Evolutionary conservation across 495 filamentous ascomycete genomes (phyloP), one percentile per base, ranked within the genome.

Genomic region (Xylaria flabelliformis): DNA sequence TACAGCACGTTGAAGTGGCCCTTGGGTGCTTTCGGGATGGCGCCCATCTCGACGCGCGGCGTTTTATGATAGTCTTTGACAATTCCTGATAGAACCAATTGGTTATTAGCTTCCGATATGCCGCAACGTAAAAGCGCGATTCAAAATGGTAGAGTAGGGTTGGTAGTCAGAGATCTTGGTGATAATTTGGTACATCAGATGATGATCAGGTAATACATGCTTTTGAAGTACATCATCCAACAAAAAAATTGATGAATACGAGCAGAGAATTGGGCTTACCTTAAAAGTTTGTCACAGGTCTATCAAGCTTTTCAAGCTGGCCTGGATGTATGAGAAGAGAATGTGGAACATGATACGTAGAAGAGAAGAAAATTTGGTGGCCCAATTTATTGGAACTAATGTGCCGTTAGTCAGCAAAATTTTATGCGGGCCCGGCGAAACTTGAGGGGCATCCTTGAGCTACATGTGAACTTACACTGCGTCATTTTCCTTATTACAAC

Each of bases 1-100:
- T 97, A 97, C 74, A 96, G 90, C 68, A 97, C 83, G 76, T 89
- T 91, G 83, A 97, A 97, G 73, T 90, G 85, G 29, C 86, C 87
- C 41, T 79, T 72, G 9, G 85, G 83, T 9, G 85, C 81, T 65
- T 84, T 85, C 19, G 82, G 75, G 41, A 80, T 67, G 63, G 77
- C 77, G 1, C 74, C 73, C 77, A 82, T 83, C 36, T 9, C 41
- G 59, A 17, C 19, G 42, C 6, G 15, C 51, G 21, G 36, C 36
- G 21, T 50, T 41, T 50, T 36, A 0, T 15, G 50, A 24, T n/a
- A 15, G 4, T 67, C 9, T 39, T 1, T 53, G 13, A 64, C n/a
- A 46, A 29, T 19, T 12, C 36, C 69, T 64, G 46, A 71, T 42
- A 19, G 9, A 71, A 53, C 9, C 55, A 39, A 53, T 17, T 34